These are phyloP conservation scores for Apophysomyces ossiformis DNA, from an alignment of 371 early-diverging fungal genomes.

Conservation along the genomic window DNA sequence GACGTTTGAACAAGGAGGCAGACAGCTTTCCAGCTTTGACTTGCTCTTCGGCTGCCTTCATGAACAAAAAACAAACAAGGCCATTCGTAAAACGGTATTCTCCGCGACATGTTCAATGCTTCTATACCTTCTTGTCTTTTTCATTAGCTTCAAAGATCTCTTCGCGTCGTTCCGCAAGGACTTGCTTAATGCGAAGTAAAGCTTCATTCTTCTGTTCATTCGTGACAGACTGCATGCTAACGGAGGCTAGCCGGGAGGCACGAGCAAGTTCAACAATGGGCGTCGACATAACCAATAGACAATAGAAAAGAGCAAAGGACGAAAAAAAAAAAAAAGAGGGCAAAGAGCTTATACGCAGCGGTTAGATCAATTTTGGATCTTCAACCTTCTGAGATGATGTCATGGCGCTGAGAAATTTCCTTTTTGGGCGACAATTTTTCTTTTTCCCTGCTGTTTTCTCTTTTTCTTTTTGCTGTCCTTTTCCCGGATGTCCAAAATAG, in stretches of 20 bases:
- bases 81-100: not conserved
- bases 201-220: constrained; percentile 80
- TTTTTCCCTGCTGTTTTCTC: constrained; percentile 6
- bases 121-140: constrained; percentile 74
- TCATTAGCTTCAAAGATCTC: constrained; percentile 84
- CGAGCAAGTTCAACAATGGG: constrained; percentile 65
- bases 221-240: constrained; percentile 77
- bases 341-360: not conserved
- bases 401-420: constrained; percentile 1
- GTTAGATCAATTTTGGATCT: too few relatives aligned
- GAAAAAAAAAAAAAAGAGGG: not conserved
- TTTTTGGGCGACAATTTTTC: not conserved
- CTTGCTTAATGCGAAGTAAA: constrained; percentile 72
- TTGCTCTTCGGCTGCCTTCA: constrained; percentile 65
- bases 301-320: not conserved
- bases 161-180: constrained; percentile 68
- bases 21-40: constrained; percentile 81
- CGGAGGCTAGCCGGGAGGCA: constrained; percentile 82
- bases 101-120: not conserved
- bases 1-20: constrained; percentile 80
- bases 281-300: constrained; percentile 19
- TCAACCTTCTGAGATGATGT: not conserved
- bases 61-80: not conserved
- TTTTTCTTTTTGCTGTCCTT: constrained; percentile 13
- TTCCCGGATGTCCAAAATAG: constrained; percentile 21